These are phyloP conservation scores for Xylariales sp. DNA, from an alignment of 2,329 filamentous ascomycete genomes.

Conservation along the genomic window DNA sequence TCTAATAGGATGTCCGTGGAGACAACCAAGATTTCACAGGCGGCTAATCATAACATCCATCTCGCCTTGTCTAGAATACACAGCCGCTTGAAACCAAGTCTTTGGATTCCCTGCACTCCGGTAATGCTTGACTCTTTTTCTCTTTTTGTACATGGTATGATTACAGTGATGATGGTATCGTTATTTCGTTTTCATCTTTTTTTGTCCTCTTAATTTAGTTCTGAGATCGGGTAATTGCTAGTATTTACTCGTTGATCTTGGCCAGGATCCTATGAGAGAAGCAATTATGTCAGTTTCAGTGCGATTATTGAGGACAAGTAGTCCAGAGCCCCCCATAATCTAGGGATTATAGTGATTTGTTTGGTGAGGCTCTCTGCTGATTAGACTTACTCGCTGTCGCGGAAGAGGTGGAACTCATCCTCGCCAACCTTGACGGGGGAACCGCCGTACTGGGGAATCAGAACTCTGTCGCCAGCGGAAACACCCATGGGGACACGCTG, in stretches of 20 bases:
- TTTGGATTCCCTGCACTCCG: no score
- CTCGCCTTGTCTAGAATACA: no score
- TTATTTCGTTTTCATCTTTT: constrained; percentile 33
- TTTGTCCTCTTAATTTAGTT: no score
- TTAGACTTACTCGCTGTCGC: constrained; percentile 87
- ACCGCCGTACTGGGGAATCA: constrained; percentile 95
- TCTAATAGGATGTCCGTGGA: no score
- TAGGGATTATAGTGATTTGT: no score
- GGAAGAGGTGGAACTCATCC: constrained; percentile 93
- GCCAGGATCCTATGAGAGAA: constrained; percentile 70
- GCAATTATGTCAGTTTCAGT: constrained; percentile 12
- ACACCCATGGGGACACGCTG: constrained; percentile 85
- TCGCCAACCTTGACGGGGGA: constrained; percentile 96
- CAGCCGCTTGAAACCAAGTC: no score
- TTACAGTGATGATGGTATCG: constrained; percentile 21
- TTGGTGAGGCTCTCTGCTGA: background rate
- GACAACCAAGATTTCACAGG: no score
- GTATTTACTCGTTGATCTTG: constrained; percentile 99
- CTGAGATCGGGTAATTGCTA: no score
- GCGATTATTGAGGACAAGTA: constrained; percentile 6
- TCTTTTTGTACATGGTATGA: constrained; percentile 18
- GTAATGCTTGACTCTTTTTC: constrained; percentile 8
- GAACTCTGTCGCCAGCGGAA: constrained; percentile 77
- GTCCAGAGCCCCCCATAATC: background rate
- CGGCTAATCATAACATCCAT: no score